phyloP scores from a whole-genome alignment of 169 alveolate species.

The Plasmodium inui region DNA sequence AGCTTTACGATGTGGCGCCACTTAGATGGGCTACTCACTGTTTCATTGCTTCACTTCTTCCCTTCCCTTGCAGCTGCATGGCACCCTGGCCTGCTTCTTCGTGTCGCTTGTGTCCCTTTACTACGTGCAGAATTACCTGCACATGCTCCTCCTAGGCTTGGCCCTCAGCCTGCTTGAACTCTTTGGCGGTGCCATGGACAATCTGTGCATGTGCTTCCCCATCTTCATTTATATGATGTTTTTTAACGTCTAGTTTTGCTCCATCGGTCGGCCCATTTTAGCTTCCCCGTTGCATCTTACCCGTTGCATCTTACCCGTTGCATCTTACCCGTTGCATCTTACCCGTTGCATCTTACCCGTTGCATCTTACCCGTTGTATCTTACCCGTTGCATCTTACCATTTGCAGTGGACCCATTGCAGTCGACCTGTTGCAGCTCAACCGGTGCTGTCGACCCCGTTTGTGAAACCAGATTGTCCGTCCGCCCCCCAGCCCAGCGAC shows the following conservation, averaged over 20 bases:
- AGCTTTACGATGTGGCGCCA: not conserved
- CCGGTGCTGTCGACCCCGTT: not conserved
- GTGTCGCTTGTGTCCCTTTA: slow-evolving; percentile 45
- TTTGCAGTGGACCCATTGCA: too few relatives aligned
- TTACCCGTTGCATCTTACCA: too few relatives aligned
- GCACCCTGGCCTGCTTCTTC: slow-evolving; percentile 45
- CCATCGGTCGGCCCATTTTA: too few relatives aligned
- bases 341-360: too few relatives aligned
- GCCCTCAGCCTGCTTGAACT: slow-evolving; percentile 28
- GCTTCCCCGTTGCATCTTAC: not conserved
- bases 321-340: too few relatives aligned
- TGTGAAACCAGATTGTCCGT: not conserved
- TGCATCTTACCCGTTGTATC: too few relatives aligned
- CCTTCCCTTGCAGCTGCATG: slow-evolving; percentile 20
- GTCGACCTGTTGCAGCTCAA: too few relatives aligned
- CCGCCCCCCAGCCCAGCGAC: not conserved
- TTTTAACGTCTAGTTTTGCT: slow-evolving; percentile 20
- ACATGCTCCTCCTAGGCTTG: slow-evolving; percentile 11
- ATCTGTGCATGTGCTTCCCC: slow-evolving; percentile 61
- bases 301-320: too few relatives aligned
- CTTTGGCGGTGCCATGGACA: slow-evolving; percentile 55
- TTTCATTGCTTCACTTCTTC: not conserved
- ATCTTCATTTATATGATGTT: slow-evolving; percentile 44
- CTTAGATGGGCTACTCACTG: not conserved
- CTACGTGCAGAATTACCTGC: slow-evolving; percentile 16